These are phyloP conservation scores for Aspergillus nomiae DNA, from an alignment of 2,329 filamentous ascomycete species.

Conservation along the genomic window DNA sequence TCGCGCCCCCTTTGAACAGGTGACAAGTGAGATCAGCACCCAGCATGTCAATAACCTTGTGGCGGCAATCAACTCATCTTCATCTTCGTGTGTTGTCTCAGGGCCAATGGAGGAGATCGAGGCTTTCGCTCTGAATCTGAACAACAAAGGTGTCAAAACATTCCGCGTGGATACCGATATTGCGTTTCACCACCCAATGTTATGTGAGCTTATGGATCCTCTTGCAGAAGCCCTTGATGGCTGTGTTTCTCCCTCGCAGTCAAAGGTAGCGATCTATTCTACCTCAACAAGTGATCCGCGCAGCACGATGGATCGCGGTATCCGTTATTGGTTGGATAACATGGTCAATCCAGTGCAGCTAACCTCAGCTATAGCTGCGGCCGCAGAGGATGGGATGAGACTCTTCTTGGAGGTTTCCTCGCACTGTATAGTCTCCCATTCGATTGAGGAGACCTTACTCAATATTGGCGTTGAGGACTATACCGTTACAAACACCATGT, in stretches of 20 bases:
- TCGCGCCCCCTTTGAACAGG: not conserved
- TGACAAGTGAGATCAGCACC: not conserved
- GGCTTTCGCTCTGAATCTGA: conserved; percentile 1
- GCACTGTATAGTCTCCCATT: conserved; percentile 47
- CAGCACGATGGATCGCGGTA: conserved; percentile 1
- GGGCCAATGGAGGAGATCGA: conserved; percentile 14
- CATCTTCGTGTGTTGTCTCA: conserved; percentile 14
- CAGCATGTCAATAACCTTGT: not conserved
- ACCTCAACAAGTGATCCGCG: conserved; percentile 22
- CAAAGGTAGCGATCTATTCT: conserved; percentile 16
- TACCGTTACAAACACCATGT: conserved; percentile 35
- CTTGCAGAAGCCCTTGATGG: conserved; percentile 23
- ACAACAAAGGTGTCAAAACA: conserved; percentile 28
- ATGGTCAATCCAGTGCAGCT: conserved; percentile 39
- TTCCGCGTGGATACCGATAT: conserved; percentile 45
- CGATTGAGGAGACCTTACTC: conserved; percentile 43
- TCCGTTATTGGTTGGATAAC: conserved; percentile 41
- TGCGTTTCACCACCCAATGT: conserved; percentile 45
- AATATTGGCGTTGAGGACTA: conserved; percentile 34
- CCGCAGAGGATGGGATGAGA: conserved; percentile 40
- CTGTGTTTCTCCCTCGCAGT: conserved; percentile 25
- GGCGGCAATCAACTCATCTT: conserved; percentile 15
- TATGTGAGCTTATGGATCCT: conserved; percentile 32
- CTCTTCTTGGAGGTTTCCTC: conserved; percentile 47
- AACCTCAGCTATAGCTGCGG: conserved; percentile 37